Percentiles rank a stretch among this genome's conserved stretches.
These are phyloP conservation scores for Aspergillus nanangensis DNA, from an alignment of 495 filamentous ascomycete species.

Conservation along the genomic window DNA sequence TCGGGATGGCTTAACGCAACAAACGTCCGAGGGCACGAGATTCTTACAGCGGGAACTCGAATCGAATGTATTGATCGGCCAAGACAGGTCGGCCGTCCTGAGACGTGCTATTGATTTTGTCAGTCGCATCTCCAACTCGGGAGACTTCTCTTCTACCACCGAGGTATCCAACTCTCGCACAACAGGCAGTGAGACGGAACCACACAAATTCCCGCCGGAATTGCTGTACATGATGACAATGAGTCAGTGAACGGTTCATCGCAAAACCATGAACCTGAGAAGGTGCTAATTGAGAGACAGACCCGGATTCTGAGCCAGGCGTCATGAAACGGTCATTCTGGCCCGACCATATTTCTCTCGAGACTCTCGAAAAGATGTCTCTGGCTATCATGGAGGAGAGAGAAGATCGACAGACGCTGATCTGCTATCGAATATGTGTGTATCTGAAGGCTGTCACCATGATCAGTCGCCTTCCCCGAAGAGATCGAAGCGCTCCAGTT, in stretches of 20 bases:
- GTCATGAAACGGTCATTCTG: background rate
- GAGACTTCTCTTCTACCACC: background rate
- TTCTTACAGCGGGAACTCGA: background rate
- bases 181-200: background rate
- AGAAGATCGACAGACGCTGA: background rate
- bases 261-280: too few species aligned
- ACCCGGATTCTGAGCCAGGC: background rate
- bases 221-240: background rate
- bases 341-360: background rate
- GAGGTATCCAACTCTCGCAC: background rate
- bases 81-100: background rate
- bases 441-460: background rate
- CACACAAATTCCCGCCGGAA: background rate
- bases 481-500: background rate
- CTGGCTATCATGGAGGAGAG: background rate
- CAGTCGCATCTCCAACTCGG: background rate
- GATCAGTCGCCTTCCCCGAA: background rate
- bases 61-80: background rate
- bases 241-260: background rate
- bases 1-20: background rate
- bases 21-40: background rate
- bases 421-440: background rate
- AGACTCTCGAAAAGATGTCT: background rate
- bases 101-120: background rate
- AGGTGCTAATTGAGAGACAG: too few species aligned